These are phyloP conservation scores for Fagus crenata DNA, from an alignment of 306 rosid genomes.

Conservation along the genomic window DNA sequence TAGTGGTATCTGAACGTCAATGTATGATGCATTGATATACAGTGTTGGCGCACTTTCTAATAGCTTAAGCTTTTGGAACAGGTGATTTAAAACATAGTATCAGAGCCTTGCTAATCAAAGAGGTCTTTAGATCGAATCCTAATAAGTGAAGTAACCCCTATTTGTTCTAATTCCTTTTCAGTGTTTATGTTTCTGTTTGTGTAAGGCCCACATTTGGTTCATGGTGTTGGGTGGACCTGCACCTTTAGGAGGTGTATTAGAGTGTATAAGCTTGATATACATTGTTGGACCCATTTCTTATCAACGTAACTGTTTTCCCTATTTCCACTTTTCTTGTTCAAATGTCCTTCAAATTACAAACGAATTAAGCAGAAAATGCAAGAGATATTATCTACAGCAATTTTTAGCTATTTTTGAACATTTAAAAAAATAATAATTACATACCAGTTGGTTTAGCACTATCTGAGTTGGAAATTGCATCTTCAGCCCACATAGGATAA, in stretches of 20 bases:
- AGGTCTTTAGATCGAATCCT: not conserved
- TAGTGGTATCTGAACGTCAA: not conserved
- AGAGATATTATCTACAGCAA: not conserved
- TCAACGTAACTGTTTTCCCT: not conserved
- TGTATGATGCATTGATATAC: not conserved
- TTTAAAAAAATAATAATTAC: slow-evolving; percentile 9
- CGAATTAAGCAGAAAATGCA: not conserved
- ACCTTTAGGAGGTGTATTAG: not conserved
- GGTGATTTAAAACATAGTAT: not conserved
- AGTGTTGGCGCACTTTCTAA: not conserved
- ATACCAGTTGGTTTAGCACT: slow-evolving; percentile 44
- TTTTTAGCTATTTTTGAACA: not conserved
- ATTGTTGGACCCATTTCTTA: not conserved
- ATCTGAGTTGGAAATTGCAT: slow-evolving; percentile 42
- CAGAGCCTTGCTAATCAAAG: not conserved
- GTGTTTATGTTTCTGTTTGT: not conserved
- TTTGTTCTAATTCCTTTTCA: not conserved
- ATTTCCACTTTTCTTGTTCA: not conserved
- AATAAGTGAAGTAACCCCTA: not conserved
- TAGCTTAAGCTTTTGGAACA: not conserved
- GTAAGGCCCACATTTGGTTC: not conserved
- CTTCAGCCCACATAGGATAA: slow-evolving; percentile 85
- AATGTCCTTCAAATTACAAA: not conserved
- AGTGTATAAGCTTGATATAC: not conserved
- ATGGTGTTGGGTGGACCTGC: not conserved